A percentile compares a stretch with the other conserved stretches of the same genome.
Evolutionary conservation across 176 grass and related monocot genomes (phyloP).

Genomic region (Oryza glaberrima): DNA sequence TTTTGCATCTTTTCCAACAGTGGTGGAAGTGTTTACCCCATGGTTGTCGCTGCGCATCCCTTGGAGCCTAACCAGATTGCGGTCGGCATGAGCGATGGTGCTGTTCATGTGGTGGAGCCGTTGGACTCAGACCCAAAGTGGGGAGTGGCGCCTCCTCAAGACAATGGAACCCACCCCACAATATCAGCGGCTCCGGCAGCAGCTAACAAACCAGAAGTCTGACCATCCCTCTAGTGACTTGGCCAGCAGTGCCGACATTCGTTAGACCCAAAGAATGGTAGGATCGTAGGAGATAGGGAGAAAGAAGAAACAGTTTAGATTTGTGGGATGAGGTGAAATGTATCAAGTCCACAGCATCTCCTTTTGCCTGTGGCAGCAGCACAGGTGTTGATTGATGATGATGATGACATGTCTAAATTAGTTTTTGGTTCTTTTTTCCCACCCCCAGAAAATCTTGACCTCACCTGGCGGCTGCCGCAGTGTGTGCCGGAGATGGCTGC

Average conservation of each 20-base stretch:
- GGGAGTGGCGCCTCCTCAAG: constrained; percentile 69
- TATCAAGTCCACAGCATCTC: constrained; percentile 42
- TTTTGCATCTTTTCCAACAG: constrained; percentile 45
- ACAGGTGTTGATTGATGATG: constrained; percentile 48
- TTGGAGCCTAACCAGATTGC: constrained; percentile 95
- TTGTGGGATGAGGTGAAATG: constrained; percentile 40
- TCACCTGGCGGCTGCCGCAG: background rate
- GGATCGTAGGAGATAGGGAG: constrained; percentile 63
- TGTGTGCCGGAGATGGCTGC: background rate
- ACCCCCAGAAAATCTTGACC: constrained; percentile 15
- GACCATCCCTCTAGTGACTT: constrained; percentile 72
- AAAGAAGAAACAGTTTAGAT: constrained; percentile 59
- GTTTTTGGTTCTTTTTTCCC: constrained; percentile 37
- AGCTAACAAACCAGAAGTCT: constrained; percentile 66
- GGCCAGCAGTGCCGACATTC: background rate
- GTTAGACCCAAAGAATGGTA: constrained; percentile 51
- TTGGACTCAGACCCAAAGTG: constrained; percentile 81
- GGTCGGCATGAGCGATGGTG: constrained; percentile 88
- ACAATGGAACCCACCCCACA: constrained; percentile 66
- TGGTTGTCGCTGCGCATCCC: constrained; percentile 91
- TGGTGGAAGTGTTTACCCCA: constrained; percentile 59
- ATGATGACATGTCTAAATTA: constrained; percentile 22
- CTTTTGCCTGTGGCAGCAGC: constrained; percentile 27
- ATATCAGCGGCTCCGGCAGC: constrained; percentile 55
- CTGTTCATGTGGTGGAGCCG: constrained; percentile 91